Evolutionary conservation across 2,329 filamentous ascomycete genomes (phyloP).

Genomic region (Verticillium alfalfae): DNA sequence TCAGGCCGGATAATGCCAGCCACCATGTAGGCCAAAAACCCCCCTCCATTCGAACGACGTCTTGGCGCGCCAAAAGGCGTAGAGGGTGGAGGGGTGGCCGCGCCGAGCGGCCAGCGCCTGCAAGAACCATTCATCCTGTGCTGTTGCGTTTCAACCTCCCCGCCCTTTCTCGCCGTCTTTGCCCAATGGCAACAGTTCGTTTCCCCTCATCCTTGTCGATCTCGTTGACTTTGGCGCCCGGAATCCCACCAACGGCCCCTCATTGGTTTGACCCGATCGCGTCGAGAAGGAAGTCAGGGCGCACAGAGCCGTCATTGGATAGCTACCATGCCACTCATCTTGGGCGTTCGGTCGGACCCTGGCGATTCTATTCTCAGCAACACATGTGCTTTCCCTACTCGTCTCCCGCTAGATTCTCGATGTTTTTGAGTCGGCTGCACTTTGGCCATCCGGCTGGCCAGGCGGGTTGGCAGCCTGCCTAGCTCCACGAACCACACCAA

Average conservation of each 20-base stretch:
- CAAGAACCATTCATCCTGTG: slow-evolving; percentile 5
- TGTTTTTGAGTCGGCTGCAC: background rate
- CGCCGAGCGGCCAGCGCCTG: slow-evolving; percentile 9
- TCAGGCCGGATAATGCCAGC: background rate
- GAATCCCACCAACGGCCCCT: background rate
- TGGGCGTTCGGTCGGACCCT: background rate
- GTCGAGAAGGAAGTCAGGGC: background rate
- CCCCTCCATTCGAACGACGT: background rate
- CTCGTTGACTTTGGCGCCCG: slow-evolving; percentile 7
- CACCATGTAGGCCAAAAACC: background rate
- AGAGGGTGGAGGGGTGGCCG: background rate
- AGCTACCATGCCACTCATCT: background rate
- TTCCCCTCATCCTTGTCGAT: background rate
- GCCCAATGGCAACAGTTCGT: background rate
- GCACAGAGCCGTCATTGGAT: background rate
- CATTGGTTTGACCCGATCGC: background rate
- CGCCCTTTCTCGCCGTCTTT: background rate
- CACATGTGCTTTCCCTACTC: background rate
- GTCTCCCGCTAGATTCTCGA: background rate
- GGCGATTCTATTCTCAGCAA: background rate
- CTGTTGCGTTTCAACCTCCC: slow-evolving; percentile 2
- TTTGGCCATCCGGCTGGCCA: background rate
- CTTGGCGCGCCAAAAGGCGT: background rate
- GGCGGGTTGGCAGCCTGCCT: background rate
- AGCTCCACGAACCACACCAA: background rate